A percentile compares a stretch with the other conserved stretches of the same genome.
These are phyloP conservation scores for Hypholoma fasciculare DNA, from an alignment of 768 basidiomycete genomes.

Conservation along the genomic window DNA sequence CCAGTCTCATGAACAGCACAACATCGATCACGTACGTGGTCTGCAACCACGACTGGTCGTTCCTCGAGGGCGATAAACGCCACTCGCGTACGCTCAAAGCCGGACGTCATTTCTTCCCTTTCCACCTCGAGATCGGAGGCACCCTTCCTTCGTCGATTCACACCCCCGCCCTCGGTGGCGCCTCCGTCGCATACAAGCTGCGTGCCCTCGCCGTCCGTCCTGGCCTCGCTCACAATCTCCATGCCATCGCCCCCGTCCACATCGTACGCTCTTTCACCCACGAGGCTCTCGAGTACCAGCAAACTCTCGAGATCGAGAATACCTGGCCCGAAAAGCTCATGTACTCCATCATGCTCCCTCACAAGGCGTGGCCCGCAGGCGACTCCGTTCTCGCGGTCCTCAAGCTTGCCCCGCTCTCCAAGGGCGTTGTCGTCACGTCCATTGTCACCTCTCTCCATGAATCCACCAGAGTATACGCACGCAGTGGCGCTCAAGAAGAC, in stretches of 20 bases:
- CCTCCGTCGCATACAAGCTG: conserved; percentile 84
- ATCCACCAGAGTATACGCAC: conserved; percentile 59
- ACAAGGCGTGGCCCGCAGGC: conserved; percentile 94
- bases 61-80: conserved; percentile 80
- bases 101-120: conserved; percentile 92
- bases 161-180: conserved; percentile 55
- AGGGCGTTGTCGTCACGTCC: conserved; percentile 74
- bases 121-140: conserved; percentile 84
- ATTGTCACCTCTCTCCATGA: conserved; percentile 76
- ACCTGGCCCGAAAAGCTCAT: conserved; percentile 98
- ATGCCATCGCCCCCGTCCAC: conserved; percentile 57
- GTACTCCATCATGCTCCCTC: conserved; percentile 92
- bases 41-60: conserved; percentile 89
- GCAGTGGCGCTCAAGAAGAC: conserved; percentile 58
- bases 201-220: conserved; percentile 81
- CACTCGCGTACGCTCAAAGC: conserved; percentile 91
- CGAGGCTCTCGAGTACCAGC: conserved; percentile 93
- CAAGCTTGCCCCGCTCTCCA: conserved; percentile 85
- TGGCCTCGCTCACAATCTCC: conserved; percentile 56
- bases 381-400: conserved; percentile 79
- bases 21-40: conserved; percentile 58
- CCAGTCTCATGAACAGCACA: conserved; percentile 42
- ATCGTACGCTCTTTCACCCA: conserved; percentile 73
- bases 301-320: conserved; percentile 93
- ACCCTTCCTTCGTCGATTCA: conserved; percentile 77